Base-by-base conservation (phyloP, 192 early-diverging fungal genomes). In the Funneliformis mosseae region DNA sequence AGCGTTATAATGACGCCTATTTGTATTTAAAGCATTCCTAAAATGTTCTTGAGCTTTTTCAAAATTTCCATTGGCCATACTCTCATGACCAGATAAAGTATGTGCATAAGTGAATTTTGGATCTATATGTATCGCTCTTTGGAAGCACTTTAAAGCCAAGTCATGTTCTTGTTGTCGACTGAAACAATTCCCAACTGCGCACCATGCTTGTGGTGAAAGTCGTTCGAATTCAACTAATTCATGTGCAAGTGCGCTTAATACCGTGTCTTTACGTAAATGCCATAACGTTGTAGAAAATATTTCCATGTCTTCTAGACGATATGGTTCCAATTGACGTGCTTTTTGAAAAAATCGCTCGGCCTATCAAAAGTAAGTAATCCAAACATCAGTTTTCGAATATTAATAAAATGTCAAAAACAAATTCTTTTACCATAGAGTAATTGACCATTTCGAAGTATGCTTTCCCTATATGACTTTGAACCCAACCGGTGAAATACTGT, bases 71-170 rank as follows among this genome's bases (percentile, higher is more conserved):
- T 88, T 86, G 5, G 89, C 87, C 55, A 92, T 85, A 83, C 89
- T 94, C 79, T 97, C 97, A 75, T 96, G 94, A 0, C 96, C 97
- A 10, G 88, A 84, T 55, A 98, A 87, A 12, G 96, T 95, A 68
- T 98, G 90, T 23, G 94, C 95, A 80, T 96, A 97, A 9, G 89
- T 88, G 74, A 90, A 94, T 21, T 79, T 76, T 4, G 88, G 85
- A 75, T 94, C 84, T 16, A 93, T 61, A 76, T 94, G 92, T 62
- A 95, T 91, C 14, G 95, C 93, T 16, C 95, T 88, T 21, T 85
- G 83, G 82, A 97, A 92, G 78, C 93, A 93, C 74, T 91, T 91
- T 43, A 96, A 83, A 8, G 96, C 96, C 18, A 88, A 81, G 14
- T 90, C 88, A 73, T 92, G 93, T 66, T 97, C 94, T 74, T 90